Base-by-base conservation (phyloP, 1,284 basidiomycete genomes). In the Neolentinus lepideus region DNA sequence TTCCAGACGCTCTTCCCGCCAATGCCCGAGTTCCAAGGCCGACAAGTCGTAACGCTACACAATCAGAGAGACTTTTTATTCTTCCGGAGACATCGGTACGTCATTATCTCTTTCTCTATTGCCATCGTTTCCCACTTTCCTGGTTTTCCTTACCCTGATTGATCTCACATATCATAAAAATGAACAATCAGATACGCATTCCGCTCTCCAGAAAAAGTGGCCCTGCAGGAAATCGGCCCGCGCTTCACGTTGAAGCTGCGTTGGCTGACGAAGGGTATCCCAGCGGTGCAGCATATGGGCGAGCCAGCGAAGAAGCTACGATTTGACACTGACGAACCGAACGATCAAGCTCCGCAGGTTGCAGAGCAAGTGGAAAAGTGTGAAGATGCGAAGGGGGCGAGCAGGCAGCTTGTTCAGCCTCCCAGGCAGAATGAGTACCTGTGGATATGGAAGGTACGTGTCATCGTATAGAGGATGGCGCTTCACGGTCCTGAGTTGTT, bases 11-110 rank as follows among this genome's bases (percentile, higher is more conserved):
- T 96, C 22, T 99, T 99, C 75, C 97, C 97, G 14, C 90, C 92
- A 14, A 79, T 98, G 60, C 95, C 96, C 0, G 91, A 97, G 70
- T 94, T 98, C 66, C 91, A 96, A 69, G 97, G 97, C 19, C 80
- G 97, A 45, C 97, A 99, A 71, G 95, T 98, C 14, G 94, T 98
- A 2, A 98, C 96, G 1, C 78, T 98, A 26, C 97, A 99, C 70
- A 98, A 98, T 66, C 95, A 98, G 69, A 84, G 97, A 55, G 97
- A 99, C 73, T 99, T 98, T 70, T 74, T 99, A 57, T 99, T 99
- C 75, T 98, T 99, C 78, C 78, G 97, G 57, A 78, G 97, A 60
- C 95, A 98, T 74, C 80, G 92, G 88, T 92, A 56, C 54, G 75
- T 63, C 53, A n/a, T 51, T 62, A 57, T 55, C 22, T 43, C 46